Base-by-base conservation (phyloP, 2,329 filamentous ascomycete genomes). In the Colletotrichum salicis region DNA sequence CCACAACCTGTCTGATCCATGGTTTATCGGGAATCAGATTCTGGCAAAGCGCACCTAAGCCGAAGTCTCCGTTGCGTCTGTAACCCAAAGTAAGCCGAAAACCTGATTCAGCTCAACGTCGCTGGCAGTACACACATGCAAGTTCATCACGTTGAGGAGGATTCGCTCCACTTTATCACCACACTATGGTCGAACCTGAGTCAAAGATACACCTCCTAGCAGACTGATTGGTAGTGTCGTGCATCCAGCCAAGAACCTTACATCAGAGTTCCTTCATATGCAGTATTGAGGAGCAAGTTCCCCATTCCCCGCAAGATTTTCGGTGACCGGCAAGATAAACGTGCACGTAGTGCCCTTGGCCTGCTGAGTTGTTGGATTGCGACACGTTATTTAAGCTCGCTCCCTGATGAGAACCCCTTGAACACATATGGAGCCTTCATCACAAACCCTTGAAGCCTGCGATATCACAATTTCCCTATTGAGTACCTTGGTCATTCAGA, bases 111-210 rank as follows among this genome's bases (percentile, higher is more conserved):
- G 19, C 7, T 48, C 41, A n/a, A 3, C 10, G 41, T n/a, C 3
- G 7, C 41, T 2, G 41, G 7, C 24, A 29, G 60, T 48, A 24
- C 41, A 35, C 31, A 11, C 13, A 22, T 31, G 56, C 2, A 10
- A 22, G 12, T n/a, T 59, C 41, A 59, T 31, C 12, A 37, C 27
- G 27, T 37, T 13, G 15, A 24, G 41, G n/a, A 37, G 31, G 35
- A 66, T 66, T 22, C 3, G 37, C 67, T 48, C 45, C 45, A 66
- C 62, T 52, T 24, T 31, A n/a, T n/a, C 29, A 55, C 8, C 2
- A 12, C 4, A n/a, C 19, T 1, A 12, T 41, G 27, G 3, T 27
- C 3, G 15, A n/a, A 12, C 33, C 35, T 31, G 22, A 29, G 27
- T 24, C 41, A 19, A 24, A 19, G 24, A 6, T 58, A 19, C 31